Percentiles rank a stretch among this genome's conserved stretches.
These are phyloP conservation scores for Coccinonectria pachysandricola DNA, from an alignment of 2,329 filamentous ascomycete genomes.

Conservation along the genomic window DNA sequence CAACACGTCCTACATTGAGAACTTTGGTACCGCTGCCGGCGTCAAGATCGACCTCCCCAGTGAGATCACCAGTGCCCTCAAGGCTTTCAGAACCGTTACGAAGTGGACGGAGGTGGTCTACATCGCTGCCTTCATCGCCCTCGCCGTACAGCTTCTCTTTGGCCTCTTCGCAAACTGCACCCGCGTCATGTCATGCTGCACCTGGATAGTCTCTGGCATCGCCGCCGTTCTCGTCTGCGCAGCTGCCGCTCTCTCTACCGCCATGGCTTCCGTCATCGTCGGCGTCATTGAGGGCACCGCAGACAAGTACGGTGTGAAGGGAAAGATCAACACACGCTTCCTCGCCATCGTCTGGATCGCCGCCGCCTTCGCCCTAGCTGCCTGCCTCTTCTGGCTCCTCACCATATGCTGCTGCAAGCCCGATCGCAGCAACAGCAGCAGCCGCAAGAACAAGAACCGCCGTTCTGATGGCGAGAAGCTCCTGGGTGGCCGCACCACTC, in stretches of 20 bases:
- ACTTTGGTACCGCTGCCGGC: slow-evolving; percentile 36
- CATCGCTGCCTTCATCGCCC: slow-evolving; percentile 59
- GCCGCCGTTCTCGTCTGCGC: slow-evolving; percentile 44
- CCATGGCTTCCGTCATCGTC: slow-evolving; percentile 59
- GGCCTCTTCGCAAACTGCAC: slow-evolving; percentile 79
- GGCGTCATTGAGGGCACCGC: slow-evolving; percentile 42
- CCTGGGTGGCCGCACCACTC: slow-evolving; percentile 29
- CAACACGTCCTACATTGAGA: slow-evolving; percentile 48
- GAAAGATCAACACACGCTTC: slow-evolving; percentile 57
- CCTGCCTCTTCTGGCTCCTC: slow-evolving; percentile 82
- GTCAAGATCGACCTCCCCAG: slow-evolving; percentile 55
- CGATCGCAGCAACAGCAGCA: slow-evolving; percentile 21
- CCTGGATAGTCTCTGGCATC: slow-evolving; percentile 63
- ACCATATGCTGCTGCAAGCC: slow-evolving; percentile 70
- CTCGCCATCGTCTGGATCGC: slow-evolving; percentile 70
- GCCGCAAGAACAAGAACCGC: slow-evolving; percentile 25
- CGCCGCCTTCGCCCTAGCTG: slow-evolving; percentile 63
- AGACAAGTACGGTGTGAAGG: slow-evolving; percentile 60
- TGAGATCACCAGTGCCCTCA: slow-evolving; percentile 55
- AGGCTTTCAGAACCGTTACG: slow-evolving; percentile 61
- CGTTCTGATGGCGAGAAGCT: slow-evolving; percentile 41
- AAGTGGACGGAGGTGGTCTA: slow-evolving; percentile 81
- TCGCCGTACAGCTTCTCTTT: slow-evolving; percentile 61
- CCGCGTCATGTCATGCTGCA: slow-evolving; percentile 69
- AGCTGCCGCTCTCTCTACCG: slow-evolving; percentile 64